Evolutionary conservation across 306 rosid species (phyloP), one percentile per base, ranked within the genome.

Genomic region (Cicer chorassanicum): DNA sequence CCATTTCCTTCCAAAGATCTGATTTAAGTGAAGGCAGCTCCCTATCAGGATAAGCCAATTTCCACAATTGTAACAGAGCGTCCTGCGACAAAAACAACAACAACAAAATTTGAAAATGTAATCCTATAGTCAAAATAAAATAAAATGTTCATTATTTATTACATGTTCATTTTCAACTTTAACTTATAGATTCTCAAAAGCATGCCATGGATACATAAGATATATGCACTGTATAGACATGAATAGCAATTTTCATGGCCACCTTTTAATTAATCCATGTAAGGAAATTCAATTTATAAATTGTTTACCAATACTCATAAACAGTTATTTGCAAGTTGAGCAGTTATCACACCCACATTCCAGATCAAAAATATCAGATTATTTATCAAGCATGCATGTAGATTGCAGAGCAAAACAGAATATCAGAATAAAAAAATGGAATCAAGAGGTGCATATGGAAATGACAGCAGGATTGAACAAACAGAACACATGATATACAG

Each of bases 1-100:
- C 99, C 99, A 94, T 94, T 79, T 94, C 95, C 87, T 94, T 92
- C 97, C 99, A 94, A 72, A 88, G 95, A 65, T 88, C 96, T 19
- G 99, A 90, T 79, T 87, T 92, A 57, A 90, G 95, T 60, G 96
- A 21, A 10, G 97, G 99, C 73, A 90, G 88, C 85, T 86, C 93
- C 87, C 84, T 86, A 48, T 79, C 84, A 11, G 97, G 97, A 81
- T 81, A 94, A 83, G 99, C 97, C 87, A 94, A 81, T 46, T 86
- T 88, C 99, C 99, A 94, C 68, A 94, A 61, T 68, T 80, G 84
- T 81, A 51, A 86, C 29, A 94, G 93, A 24, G 96, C 96, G 71
- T 88, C 96, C 99, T 94, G 85, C 78, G 84, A 81, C 63, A 66
- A 54, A 48, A 73, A 14, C 34, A 70, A 79, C 14, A 34, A 13